Conservation (phyloP, 495 filamentous ascomycete genomes). For the Jackrogersella minutella region DNA sequence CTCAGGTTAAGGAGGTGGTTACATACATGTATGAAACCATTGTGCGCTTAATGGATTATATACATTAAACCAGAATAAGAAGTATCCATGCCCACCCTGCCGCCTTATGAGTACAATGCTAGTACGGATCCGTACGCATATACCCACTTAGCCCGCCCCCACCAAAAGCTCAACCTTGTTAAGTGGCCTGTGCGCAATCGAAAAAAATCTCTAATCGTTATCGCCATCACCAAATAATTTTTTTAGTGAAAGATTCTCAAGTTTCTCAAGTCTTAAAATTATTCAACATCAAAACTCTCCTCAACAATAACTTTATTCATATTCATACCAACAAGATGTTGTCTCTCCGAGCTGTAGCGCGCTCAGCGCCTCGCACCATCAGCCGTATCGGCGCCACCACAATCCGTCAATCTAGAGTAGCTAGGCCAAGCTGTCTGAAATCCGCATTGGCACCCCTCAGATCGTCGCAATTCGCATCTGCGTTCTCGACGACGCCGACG, state of each 20-base stretch:
- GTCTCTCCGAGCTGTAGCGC: slow-evolving; percentile 74
- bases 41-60: slow-evolving; percentile 9
- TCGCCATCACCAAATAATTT: slow-evolving; percentile 30
- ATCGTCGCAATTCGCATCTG: slow-evolving; percentile 63
- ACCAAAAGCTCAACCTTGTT: not conserved
- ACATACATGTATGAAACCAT: too few species aligned
- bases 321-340: slow-evolving; percentile 66
- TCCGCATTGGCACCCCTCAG: slow-evolving; percentile 49
- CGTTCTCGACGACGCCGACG: slow-evolving; percentile 79
- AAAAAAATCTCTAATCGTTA: slow-evolving; percentile 18
- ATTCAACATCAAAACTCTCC: slow-evolving; percentile 18
- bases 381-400: slow-evolving; percentile 66
- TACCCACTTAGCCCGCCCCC: not conserved
- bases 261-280: slow-evolving; percentile 1
- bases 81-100: too few species aligned
- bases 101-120: not conserved
- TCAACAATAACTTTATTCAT: not conserved
- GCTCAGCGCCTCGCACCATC: slow-evolving; percentile 73
- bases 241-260: not conserved
- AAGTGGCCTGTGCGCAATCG: slow-evolving; percentile 26
- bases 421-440: slow-evolving; percentile 45
- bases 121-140: not conserved
- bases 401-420: slow-evolving; percentile 56
- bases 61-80: not conserved
- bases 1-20: not conserved